Base-by-base conservation (phyloP, 1,284 basidiomycete species). In the Ceratobasidium papillatum region DNA sequence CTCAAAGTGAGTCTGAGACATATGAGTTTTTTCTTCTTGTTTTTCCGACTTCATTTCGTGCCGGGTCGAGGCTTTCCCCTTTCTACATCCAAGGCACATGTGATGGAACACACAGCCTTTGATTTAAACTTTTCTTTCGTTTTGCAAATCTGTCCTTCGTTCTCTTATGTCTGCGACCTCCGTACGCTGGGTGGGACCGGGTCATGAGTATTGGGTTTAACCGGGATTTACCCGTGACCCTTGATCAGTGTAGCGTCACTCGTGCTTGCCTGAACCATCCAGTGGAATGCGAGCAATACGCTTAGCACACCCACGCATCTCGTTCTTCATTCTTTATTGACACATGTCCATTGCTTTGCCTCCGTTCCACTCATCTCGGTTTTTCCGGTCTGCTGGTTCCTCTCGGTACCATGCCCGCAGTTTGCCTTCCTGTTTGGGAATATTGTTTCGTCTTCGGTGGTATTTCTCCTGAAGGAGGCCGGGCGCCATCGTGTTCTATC, bases 1-100 rank as follows among this genome's bases (percentile, higher is more conserved):
- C 77, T 22, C 78, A 79, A 75, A 79, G 78, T 79, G 59, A 56
- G 78, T 78, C 8, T 17, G 27, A 45, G 8, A 49, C 0, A 34
- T 54, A 2, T 34, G 52, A 43, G 56, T 69, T 36, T 63, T 58
- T 32, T 52, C 58, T 72, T 58, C 75, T 75, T 32, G 68, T 69
- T 66, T 61, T 58, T 58, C 54, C 54, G 54, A 75, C 76, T 71
- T 77, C 66, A 61, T 75, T 76, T 66, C 79, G 17, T 30, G 49
- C 43, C 43, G 45, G 58, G 19, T 58, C 43, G 22, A 38, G 45
- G 19, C 45, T n/a, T 47, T 7, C 45, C 19, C 45, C 38, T 38
- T 30, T 27, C 27, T 54, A 27, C 43, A 47, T 69, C 51, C 38
- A 38, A 38, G 43, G 43, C 30, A 69, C 66, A 69, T 58, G 38